These are phyloP conservation scores for Collariella sp. DNA, from an alignment of 495 filamentous ascomycete species.

Conservation along the genomic window DNA sequence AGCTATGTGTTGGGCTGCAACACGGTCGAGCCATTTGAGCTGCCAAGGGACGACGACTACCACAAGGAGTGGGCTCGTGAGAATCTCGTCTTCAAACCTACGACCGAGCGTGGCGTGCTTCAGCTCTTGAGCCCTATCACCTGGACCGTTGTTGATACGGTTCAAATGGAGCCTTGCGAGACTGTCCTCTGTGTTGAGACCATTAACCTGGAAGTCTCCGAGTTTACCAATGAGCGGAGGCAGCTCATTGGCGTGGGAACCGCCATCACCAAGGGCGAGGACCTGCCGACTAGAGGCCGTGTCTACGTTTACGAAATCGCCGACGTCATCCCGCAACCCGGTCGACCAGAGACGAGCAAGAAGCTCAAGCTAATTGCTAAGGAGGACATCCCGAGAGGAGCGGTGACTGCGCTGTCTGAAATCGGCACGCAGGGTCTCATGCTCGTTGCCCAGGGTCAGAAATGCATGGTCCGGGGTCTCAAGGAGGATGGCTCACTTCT, in stretches of 20 bases:
- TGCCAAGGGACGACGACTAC: conserved; percentile 76
- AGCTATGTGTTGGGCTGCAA: conserved; percentile 72
- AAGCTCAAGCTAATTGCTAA: conserved; percentile 78
- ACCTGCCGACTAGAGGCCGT: conserved; percentile 72
- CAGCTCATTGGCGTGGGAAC: conserved; percentile 80
- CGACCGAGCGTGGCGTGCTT: conserved; percentile 55
- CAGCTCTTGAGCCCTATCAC: conserved; percentile 67
- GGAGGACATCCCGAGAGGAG: conserved; percentile 80
- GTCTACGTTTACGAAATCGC: conserved; percentile 91
- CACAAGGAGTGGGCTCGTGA: conserved; percentile 73
- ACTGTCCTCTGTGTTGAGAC: conserved; percentile 71
- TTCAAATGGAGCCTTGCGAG: conserved; percentile 62
- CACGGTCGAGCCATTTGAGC: conserved; percentile 56
- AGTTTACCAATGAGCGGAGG: conserved; percentile 75
- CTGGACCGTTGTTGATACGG: conserved; percentile 68
- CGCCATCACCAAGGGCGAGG: conserved; percentile 73
- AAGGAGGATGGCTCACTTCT: conserved; percentile 89
- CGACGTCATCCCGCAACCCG: conserved; percentile 81
- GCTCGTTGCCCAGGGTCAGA: conserved; percentile 88
- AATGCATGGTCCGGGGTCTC: conserved; percentile 89
- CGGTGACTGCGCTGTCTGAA: conserved; percentile 79
- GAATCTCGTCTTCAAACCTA: conserved; percentile 53
- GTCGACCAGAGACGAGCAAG: conserved; percentile 69
- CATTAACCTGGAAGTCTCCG: conserved; percentile 79
- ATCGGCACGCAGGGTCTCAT: conserved; percentile 90